These are phyloP conservation scores for Alternaria brassicicola DNA, from an alignment of 2,329 filamentous ascomycete genomes.

Conservation along the genomic window DNA sequence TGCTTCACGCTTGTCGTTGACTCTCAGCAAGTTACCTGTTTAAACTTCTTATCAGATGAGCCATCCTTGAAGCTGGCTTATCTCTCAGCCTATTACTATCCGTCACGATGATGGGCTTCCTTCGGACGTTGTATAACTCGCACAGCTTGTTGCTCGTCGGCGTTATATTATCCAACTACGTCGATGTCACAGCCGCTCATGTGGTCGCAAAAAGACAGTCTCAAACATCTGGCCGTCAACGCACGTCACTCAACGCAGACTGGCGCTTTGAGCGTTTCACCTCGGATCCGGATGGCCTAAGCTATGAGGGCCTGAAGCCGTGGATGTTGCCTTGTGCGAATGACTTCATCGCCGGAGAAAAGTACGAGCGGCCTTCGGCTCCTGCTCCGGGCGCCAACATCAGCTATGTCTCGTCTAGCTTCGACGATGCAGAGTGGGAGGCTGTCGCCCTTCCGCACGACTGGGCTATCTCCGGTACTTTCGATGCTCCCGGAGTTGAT, in stretches of 20 bases:
- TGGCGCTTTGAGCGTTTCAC: conserved; percentile 51
- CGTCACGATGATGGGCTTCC: conserved; percentile 1
- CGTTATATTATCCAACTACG: conserved; percentile 13
- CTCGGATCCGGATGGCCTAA: conserved; percentile 47
- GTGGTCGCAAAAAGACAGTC: conserved; percentile 6
- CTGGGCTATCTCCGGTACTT: conserved; percentile 58
- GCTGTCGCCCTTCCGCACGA: conserved; percentile 55
- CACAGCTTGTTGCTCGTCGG: conserved; percentile 16
- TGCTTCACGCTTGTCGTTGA: conserved; percentile 1
- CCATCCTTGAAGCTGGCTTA: not conserved
- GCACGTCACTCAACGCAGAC: conserved; percentile 45
- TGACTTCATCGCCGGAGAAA: conserved; percentile 47
- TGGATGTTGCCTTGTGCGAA: conserved; percentile 55
- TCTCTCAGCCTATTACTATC: not conserved
- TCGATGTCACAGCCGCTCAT: conserved; percentile 13
- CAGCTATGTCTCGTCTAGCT: conserved; percentile 41
- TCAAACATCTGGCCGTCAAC: conserved; percentile 26
- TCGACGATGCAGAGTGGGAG: conserved; percentile 54
- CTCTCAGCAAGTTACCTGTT: not conserved
- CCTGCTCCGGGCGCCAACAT: conserved; percentile 38
- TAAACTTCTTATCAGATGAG: conserved; percentile 12
- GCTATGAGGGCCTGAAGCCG: conserved; percentile 48
- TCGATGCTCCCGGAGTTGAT: conserved; percentile 44
- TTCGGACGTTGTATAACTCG: conserved; percentile 7
- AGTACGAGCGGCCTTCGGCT: conserved; percentile 42